A percentile compares a stretch with the other conserved stretches of the same genome.
phyloP scores from a whole-genome alignment of 768 basidiomycete species.

The Phaffia tasmanica region DNA sequence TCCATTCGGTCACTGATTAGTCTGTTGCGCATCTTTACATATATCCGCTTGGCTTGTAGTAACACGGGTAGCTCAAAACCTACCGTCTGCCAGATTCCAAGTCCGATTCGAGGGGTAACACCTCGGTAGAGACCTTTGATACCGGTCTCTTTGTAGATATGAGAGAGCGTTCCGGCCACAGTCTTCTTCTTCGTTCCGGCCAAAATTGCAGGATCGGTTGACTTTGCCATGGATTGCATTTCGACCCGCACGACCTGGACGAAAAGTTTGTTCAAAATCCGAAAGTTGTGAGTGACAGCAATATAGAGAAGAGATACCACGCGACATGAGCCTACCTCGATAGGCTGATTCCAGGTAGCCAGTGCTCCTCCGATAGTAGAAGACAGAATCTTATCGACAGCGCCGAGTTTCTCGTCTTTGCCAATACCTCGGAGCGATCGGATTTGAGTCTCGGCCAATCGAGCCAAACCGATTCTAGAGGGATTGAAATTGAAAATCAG shows the following conservation, averaged over 20 bases:
- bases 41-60: too few relatives aligned
- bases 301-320: neutral
- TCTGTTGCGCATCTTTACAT: neutral
- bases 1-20: conserved; percentile 7
- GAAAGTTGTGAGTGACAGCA: neutral
- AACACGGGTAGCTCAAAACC: conserved; percentile 9
- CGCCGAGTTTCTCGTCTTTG: conserved; percentile 60
- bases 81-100: conserved; percentile 87
- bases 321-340: conserved; percentile 45
- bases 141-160: conserved; percentile 93
- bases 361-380: conserved; percentile 83
- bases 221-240: conserved; percentile 99
- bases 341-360: conserved; percentile 98
- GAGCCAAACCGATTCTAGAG: conserved; percentile 85
- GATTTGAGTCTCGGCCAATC: conserved; percentile 73
- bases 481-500: neutral
- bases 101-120: conserved; percentile 88
- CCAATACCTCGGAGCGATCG: conserved; percentile 64
- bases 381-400: conserved; percentile 74
- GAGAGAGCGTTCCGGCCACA: conserved; percentile 77
- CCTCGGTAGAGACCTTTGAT: conserved; percentile 94
- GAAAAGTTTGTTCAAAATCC: neutral
- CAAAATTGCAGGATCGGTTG: conserved; percentile 63
- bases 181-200: conserved; percentile 58
- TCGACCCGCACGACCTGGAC: conserved; percentile 37